Base-by-base conservation (phyloP, 305 asterid species). In the Withania somnifera region DNA sequence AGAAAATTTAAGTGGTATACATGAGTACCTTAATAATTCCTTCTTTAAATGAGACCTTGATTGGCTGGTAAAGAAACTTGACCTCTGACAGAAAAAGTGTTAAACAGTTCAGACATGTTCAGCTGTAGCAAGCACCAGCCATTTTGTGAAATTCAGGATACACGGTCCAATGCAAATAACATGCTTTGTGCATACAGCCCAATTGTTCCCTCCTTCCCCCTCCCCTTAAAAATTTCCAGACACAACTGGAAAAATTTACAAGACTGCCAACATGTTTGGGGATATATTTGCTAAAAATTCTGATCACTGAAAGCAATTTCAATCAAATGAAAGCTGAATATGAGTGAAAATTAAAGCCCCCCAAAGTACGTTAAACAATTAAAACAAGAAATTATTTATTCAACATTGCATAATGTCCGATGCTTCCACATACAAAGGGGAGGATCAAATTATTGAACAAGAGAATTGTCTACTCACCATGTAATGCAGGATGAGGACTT, bases 401-500 rank as follows among this genome's bases (percentile, higher is more conserved):
- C 79, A 73, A 4, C 58, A 47, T 26, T 47, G 26, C 61, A 26
- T 75, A 75, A 50, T 26, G 45, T 50, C 15, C 58, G 26, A 50
- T 50, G 56, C 58, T 75, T 40, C 34, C 79, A 47, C 36, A 75
- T 11, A 78, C 50, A 11, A 77, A 7, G 61, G 79, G 47, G 78
- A 69, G 69, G 85, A 73, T n/a, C 78, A 71, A 84, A 61, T 82
- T 50, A 30, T 19, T 64, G 28, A 64, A 64, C 47, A 47, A 63
- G 51, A 80, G 8, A 64, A 54, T 11, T 20, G 20, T 38, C 53
- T 13, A 51, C 82, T 87, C 86, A 94, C 98, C 98, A 68, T 93
- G 94, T 38, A 96, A 24, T 80, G 95, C 98, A 85, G 99, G 98
- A 88, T 96, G 99, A 86, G 98, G 98, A 86, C 83, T 96, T 87